Percentiles rank a stretch among this genome's conserved stretches.
Evolutionary conservation across 331 rosid species (phyloP).

Genomic region (Stylosanthes scabra): DNA sequence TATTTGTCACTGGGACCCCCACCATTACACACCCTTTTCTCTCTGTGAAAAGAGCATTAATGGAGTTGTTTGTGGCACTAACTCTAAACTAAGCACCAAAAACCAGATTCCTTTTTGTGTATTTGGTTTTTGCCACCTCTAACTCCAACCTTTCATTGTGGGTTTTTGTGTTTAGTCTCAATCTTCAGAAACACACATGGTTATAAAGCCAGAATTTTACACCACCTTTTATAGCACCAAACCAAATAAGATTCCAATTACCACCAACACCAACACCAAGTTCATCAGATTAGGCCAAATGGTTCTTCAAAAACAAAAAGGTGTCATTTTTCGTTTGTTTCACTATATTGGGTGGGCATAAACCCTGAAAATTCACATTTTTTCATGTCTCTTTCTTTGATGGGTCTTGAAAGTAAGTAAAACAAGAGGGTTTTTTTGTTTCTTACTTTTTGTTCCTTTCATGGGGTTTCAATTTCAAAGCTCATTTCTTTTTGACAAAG

Average conservation of each 20-base stretch:
- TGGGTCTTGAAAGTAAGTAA: slow-evolving; percentile 9
- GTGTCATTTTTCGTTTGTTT: slow-evolving; percentile 22
- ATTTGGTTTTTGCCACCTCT: neutral
- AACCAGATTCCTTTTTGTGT: neutral
- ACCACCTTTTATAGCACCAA: neutral
- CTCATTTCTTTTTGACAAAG: slow-evolving; percentile 25
- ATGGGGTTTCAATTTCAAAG: slow-evolving; percentile 31
- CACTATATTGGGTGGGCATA: neutral
- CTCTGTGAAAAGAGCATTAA: slow-evolving; percentile 8
- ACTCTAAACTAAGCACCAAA: neutral
- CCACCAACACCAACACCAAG: neutral
- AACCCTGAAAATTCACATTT: neutral
- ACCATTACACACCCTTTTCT: neutral
- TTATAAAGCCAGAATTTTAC: slow-evolving; percentile 19
- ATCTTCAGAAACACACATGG: neutral
- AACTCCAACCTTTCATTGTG: neutral
- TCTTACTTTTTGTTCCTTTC: neutral
- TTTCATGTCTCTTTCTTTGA: neutral
- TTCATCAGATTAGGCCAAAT: slow-evolving; percentile 13
- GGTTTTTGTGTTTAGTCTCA: neutral
- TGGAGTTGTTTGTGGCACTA: slow-evolving; percentile 48
- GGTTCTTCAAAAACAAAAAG: slow-evolving; percentile 12
- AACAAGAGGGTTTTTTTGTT: neutral
- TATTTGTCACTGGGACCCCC: slow-evolving; percentile 22
- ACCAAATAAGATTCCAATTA: neutral